These are phyloP conservation scores for Zymoseptoria pseudotritici DNA, from an alignment of 2,329 filamentous ascomycete species.

Conservation along the genomic window DNA sequence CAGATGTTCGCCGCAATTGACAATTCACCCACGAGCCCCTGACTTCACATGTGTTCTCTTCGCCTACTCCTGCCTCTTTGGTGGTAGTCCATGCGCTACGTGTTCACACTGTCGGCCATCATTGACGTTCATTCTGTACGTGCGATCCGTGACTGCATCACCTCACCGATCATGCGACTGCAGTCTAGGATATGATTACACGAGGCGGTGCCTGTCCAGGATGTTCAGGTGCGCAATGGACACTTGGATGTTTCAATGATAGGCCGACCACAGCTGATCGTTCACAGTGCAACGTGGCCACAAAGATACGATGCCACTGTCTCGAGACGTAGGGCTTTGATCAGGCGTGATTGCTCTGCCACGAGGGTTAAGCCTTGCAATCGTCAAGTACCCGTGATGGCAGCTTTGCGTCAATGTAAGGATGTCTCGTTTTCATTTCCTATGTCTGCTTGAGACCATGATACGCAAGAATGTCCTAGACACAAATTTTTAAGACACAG, in stretches of 20 bases:
- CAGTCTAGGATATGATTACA: too few relatives aligned
- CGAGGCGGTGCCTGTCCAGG: too few relatives aligned
- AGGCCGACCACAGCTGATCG: neutral
- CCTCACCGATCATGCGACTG: too few relatives aligned
- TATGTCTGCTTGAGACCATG: neutral
- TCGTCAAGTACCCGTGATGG: neutral
- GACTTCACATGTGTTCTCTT: neutral
- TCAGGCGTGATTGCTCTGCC: neutral
- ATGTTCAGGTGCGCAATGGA: neutral
- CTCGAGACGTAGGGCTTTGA: neutral
- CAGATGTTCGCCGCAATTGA: neutral
- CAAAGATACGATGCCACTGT: neutral
- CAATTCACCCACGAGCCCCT: neutral
- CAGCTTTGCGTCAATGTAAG: neutral
- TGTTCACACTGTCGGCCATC: neutral
- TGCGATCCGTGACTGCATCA: neutral
- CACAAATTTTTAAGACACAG: neutral
- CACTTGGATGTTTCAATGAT: neutral
- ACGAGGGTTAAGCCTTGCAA: neutral
- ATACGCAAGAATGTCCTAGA: neutral
- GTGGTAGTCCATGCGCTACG: neutral
- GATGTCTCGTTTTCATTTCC: neutral
- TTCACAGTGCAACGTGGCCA: neutral
- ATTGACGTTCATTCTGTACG: neutral
- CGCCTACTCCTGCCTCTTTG: neutral